These are phyloP conservation scores for Porpolomopsis calyptriformis DNA, from an alignment of 768 basidiomycete genomes.

Conservation along the genomic window DNA sequence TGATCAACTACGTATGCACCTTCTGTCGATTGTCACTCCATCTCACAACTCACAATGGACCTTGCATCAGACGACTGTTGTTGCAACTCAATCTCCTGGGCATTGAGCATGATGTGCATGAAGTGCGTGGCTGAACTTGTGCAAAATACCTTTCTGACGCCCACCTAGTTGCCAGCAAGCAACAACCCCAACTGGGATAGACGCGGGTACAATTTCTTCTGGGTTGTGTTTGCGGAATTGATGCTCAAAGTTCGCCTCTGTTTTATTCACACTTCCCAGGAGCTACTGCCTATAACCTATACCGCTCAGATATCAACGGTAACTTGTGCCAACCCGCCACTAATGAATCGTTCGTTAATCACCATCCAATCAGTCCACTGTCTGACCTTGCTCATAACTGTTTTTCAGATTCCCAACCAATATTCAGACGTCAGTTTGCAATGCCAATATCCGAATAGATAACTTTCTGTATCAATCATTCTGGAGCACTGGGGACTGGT, in stretches of 20 bases:
- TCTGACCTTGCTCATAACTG: no score
- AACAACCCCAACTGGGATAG: constrained; percentile 10
- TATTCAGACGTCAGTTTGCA: constrained; percentile 16
- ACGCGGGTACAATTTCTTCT: background rate
- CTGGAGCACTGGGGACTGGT: constrained; percentile 16
- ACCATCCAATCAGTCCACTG: no score
- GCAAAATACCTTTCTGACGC: background rate
- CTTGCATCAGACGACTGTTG: constrained; percentile 17
- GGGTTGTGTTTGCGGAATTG: background rate
- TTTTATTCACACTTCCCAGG: no score
- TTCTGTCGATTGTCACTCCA: background rate
- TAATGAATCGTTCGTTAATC: constrained; percentile 14
- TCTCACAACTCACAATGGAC: background rate
- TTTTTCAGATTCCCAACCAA: constrained; percentile 14
- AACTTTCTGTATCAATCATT: constrained; percentile 14
- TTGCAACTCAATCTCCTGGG: constrained; percentile 19
- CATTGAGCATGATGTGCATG: constrained; percentile 20
- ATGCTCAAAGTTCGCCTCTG: no score
- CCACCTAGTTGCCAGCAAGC: constrained; percentile 16
- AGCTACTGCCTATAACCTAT: constrained; percentile 5
- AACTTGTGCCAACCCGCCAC: constrained; percentile 13
- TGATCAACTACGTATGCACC: constrained; percentile 15
- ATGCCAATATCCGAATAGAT: constrained; percentile 13
- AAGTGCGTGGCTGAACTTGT: constrained; percentile 11
- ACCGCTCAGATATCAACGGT: constrained; percentile 6